phyloP scores from a whole-genome alignment of 352 stramenopile species.

The Phytophthora fragariaefolia region DNA sequence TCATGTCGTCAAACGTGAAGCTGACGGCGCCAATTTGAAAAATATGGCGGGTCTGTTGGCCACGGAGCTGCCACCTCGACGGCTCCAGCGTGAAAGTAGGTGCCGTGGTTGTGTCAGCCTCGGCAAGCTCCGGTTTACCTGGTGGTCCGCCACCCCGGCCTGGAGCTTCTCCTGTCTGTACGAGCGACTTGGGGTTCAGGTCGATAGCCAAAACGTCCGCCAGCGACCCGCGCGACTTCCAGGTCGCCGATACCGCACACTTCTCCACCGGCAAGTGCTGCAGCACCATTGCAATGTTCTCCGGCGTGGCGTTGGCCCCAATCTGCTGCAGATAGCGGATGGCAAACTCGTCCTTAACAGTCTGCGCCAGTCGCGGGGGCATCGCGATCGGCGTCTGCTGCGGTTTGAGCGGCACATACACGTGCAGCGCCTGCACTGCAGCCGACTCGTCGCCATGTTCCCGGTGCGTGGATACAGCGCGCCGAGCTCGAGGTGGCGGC shows the following conservation, averaged over 20 bases:
- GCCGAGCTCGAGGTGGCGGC: slow-evolving; percentile 19
- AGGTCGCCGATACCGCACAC: slow-evolving; percentile 62
- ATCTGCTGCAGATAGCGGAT: slow-evolving; percentile 77
- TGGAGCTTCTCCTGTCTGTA: slow-evolving; percentile 11
- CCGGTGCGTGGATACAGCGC: background rate
- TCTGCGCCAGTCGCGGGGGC: slow-evolving; percentile 49
- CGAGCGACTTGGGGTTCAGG: slow-evolving; percentile 43
- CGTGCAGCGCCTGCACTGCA: slow-evolving; percentile 53
- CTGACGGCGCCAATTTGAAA: slow-evolving; percentile 60
- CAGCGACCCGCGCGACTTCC: slow-evolving; percentile 66
- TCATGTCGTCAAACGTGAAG: slow-evolving; percentile 80
- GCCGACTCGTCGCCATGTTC: slow-evolving; percentile 33
- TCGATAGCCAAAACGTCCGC: slow-evolving; percentile 62
- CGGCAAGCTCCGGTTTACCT: background rate
- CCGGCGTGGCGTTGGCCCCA: slow-evolving; percentile 47
- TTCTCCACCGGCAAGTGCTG: slow-evolving; percentile 67
- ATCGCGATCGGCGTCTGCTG: slow-evolving; percentile 55
- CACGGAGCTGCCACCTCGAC: slow-evolving; percentile 15
- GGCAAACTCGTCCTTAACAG: slow-evolving; percentile 70
- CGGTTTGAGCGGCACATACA: slow-evolving; percentile 61
- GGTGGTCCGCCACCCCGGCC: too few species aligned
- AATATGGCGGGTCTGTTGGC: slow-evolving; percentile 13
- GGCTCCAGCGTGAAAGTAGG: background rate
- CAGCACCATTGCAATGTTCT: slow-evolving; percentile 74
- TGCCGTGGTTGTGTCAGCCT: background rate